These are phyloP conservation scores for Candida krabiensis DNA, from an alignment of 805 yeast species.

Conservation along the genomic window DNA sequence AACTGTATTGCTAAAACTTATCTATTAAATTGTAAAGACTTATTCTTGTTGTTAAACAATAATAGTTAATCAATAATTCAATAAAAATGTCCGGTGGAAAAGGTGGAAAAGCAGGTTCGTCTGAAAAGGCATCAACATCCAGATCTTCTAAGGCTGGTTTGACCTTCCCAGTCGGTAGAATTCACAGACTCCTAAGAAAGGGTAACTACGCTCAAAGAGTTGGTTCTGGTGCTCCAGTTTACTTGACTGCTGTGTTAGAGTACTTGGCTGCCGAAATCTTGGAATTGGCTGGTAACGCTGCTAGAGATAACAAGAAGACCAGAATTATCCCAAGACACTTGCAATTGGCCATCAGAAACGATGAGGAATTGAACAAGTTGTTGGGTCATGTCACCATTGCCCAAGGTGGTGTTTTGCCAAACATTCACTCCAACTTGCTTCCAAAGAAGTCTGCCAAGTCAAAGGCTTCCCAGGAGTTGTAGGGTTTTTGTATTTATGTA, in stretches of 20 bases:
- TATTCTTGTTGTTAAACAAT: no score
- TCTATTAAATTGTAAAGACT: no score
- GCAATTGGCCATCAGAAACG: slow-evolving; percentile 98
- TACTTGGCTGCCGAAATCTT: slow-evolving; percentile 97
- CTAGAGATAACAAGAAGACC: slow-evolving; percentile 97
- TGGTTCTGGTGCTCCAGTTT: slow-evolving; percentile 99
- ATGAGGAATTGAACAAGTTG: slow-evolving; percentile 95
- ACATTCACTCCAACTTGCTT: slow-evolving; percentile 89
- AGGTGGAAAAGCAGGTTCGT: slow-evolving; percentile 92
- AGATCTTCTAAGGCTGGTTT: slow-evolving; percentile 99
- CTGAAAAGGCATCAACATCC: slow-evolving; percentile 94
- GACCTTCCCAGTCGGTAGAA: slow-evolving; percentile 99
- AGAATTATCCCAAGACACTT: slow-evolving; percentile 99
- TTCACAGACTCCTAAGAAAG: slow-evolving; percentile 92
- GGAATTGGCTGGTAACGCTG: slow-evolving; percentile 98
- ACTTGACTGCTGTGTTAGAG: slow-evolving; percentile 94
- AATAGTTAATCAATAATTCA: no score
- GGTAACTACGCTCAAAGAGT: slow-evolving; percentile 98
- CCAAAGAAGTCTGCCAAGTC: slow-evolving; percentile 56
- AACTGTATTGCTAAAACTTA: no score
- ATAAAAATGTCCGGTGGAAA: slow-evolving; percentile 65
- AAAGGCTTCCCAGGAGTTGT: slow-evolving; percentile 60
- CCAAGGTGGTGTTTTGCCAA: slow-evolving; percentile 99
- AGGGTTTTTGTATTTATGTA: slow-evolving; percentile 20
- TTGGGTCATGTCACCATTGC: slow-evolving; percentile 93